Base-by-base conservation (phyloP, 176 grass and related monocot species). In the Coix lacrymajobi region DNA sequence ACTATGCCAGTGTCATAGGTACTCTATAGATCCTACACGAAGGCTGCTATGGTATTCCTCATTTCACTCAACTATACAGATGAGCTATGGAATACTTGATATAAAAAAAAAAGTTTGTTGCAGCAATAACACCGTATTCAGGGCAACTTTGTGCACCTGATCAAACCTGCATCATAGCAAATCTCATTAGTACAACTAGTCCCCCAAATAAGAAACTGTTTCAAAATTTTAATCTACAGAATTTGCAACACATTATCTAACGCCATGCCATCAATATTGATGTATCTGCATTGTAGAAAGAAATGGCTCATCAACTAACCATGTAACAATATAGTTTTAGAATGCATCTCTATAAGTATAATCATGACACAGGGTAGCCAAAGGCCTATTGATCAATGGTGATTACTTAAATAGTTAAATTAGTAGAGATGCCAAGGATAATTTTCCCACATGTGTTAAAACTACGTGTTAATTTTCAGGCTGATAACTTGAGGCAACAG, bases 401-500 rank as follows among this genome's bases (percentile, higher is more conserved):
- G 66, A 63, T 8, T 80, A 4, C 71, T 57, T n/a, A 24, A 57
- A n/a, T 76, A 62, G 11, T 62, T 64, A 45, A 56, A 57, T 62
- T 80, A 38, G 33, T 57, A 43, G 13, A 78, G 62, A 56, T n/a
- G 51, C 52, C 68, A 83, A 41, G 13, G 45, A 43, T 63, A 62
- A 63, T 17, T 3, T 76, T 64, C 30, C n/a, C 38, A 32, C 8
- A 78, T 78, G 38, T 66, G 40, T 65, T 81, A 61, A 81, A 81
- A 76, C 3, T 38, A 73, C 15, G 46, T 25, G 2, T 38, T 54
- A 16, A 79, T 78, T 85, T 88, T 5, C 76, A 97, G 94, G 94
- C 94, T 78, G 94, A 97, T 60, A 94, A 97, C 80, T 88, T 97
- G 86, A 92, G 94, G 69, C 92, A 92, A 78, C 94, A 97, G 78